Conservation (phyloP, 345 rosid genomes). For the Acer negundo region DNA sequence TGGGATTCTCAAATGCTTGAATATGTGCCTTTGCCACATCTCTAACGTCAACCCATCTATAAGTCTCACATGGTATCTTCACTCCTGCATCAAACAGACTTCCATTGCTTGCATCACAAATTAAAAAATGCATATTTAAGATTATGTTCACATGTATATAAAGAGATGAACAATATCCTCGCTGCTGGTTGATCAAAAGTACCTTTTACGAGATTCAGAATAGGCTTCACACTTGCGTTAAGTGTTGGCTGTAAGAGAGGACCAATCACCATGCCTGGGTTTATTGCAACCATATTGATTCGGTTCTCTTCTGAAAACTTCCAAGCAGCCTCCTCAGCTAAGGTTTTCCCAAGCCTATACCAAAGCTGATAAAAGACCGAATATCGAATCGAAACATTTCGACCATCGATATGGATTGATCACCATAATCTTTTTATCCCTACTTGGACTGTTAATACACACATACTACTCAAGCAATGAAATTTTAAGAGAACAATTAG, state of each 20-base stretch:
- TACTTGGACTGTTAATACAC: too few species aligned
- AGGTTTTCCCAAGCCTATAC: slow-evolving; percentile 43
- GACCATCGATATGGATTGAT: too few species aligned
- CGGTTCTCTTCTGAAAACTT: slow-evolving; percentile 39
- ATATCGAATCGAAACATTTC: too few species aligned
- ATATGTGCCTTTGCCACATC: slow-evolving; percentile 57
- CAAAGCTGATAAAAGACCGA: slow-evolving; percentile 1
- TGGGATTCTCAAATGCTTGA: slow-evolving; percentile 49
- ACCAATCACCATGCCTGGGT: slow-evolving; percentile 42
- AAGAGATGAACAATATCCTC: too few species aligned
- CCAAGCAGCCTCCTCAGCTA: slow-evolving; percentile 42
- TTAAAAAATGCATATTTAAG: too few species aligned
- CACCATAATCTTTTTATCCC: too few species aligned
- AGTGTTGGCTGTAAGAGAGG: slow-evolving; percentile 47
- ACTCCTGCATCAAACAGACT: too few species aligned
- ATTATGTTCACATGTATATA: too few species aligned
- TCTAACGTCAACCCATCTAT: slow-evolving; percentile 47
- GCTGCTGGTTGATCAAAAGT: neutral
- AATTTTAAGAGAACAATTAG: neutral
- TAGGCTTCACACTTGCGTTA: slow-evolving; percentile 25
- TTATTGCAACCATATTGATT: slow-evolving; percentile 41
- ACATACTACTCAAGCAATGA: too few species aligned
- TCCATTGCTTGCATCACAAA: too few species aligned
- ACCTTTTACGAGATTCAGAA: slow-evolving; percentile 25
- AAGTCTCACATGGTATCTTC: neutral